phyloP scores from a whole-genome alignment of 441 rosid species.

The Erodium moschatum region DNA sequence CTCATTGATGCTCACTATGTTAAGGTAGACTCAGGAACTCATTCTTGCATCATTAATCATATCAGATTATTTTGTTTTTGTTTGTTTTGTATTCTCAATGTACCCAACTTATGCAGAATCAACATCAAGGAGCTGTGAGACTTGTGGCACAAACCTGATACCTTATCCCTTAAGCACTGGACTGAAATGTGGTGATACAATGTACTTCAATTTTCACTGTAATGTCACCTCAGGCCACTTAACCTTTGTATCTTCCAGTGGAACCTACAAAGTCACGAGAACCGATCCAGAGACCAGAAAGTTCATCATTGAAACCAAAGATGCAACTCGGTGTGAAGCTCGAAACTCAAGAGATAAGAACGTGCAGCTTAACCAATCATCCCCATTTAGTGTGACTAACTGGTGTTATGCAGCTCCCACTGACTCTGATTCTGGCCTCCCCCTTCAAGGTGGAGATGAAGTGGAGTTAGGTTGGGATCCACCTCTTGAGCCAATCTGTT shows the following conservation, averaged over 20 bases:
- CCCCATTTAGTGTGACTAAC: constrained; percentile 35
- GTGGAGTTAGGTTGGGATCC: constrained; percentile 50
- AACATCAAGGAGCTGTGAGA: constrained; percentile 34
- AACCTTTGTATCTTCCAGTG: constrained; percentile 28
- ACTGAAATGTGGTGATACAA: constrained; percentile 47
- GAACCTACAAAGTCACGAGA: constrained; percentile 34
- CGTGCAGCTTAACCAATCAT: constrained; percentile 29
- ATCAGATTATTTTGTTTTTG: not conserved
- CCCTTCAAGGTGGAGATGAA: constrained; percentile 28
- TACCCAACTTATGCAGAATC: constrained; percentile 32
- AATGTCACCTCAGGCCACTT: constrained; percentile 38
- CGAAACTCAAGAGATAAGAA: constrained; percentile 18
- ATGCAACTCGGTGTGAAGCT: constrained; percentile 26
- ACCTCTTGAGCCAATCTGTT: constrained; percentile 48
- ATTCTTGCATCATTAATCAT: not conserved
- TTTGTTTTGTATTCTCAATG: not conserved
- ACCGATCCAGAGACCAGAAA: constrained; percentile 29
- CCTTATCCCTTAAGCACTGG: constrained; percentile 66
- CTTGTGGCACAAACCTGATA: constrained; percentile 42
- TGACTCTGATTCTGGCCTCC: not conserved
- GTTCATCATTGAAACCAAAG: constrained; percentile 31
- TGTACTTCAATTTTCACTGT: constrained; percentile 42
- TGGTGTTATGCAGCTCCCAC: constrained; percentile 27
- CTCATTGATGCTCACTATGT: not conserved
- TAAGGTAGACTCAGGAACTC: not conserved